Base-by-base conservation (phyloP, 371 early-diverging fungal species). In the Rhizopus microsporus region DNA sequence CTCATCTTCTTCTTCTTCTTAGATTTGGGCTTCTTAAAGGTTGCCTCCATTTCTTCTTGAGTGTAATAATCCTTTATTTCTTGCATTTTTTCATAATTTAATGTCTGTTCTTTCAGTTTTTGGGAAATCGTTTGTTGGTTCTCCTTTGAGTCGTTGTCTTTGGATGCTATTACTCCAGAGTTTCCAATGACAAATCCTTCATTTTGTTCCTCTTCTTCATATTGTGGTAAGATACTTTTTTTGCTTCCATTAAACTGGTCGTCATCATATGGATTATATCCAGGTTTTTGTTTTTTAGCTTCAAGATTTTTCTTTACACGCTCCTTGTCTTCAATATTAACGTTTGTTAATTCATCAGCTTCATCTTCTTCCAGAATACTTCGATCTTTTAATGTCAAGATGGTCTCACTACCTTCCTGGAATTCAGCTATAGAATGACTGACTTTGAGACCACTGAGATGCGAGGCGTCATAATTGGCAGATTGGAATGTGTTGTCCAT, bases 331-430 rank as follows among this genome's bases (percentile, higher is more conserved):
- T 80, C 82, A n/a, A 93, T 50, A 8, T 85, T 78, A 6, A 88
- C 77, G 56, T 84, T 88, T 17, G 84, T 81, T 45, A 94, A 69
- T 61, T 92, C 88, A 61, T 93, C 93, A 0, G 78, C 88, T 8
- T 83, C 86, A 30, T 86, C 88, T n/a, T 76, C 77, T 30, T 69
- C 93, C 34, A 85, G 66, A 54, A 94, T 89, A 0, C 80, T 82
- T 13, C 82, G 77, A 71, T 97, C 98, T 62, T 93, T 93, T 15
- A 97, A 68, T 0, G 94, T 93, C 57, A 97, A 72, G 48, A 96
- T 90, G 1, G 85, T 81, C 56, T 96, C 97, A 2, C 77, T 80
- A 10, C 86, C 88, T 60, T 86, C 88, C 4, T 70, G 73, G 42
- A 96, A 85, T 30, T 91, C 89, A 1, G 80, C 63, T 37, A 93